Evolutionary conservation across 345 rosid species (phyloP).

Genomic region (Citrus medica): DNA sequence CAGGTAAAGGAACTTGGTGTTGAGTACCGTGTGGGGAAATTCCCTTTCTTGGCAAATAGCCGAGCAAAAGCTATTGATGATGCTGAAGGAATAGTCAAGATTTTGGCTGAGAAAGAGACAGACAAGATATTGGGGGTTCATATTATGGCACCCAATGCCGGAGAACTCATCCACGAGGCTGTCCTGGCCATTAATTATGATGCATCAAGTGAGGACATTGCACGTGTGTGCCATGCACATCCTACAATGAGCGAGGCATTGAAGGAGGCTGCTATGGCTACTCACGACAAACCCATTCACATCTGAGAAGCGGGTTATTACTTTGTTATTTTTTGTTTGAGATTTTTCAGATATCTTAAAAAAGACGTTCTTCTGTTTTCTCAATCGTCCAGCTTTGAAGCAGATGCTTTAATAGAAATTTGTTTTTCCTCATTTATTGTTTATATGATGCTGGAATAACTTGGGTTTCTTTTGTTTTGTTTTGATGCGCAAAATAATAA

Average conservation of each 20-base stretch:
- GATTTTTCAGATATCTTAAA: conserved; percentile 13
- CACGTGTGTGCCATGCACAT: conserved; percentile 97
- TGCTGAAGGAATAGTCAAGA: conserved; percentile 89
- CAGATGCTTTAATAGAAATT: conserved; percentile 20
- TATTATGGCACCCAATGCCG: conserved; percentile 93
- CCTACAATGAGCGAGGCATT: conserved; percentile 99
- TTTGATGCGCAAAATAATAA: conserved; percentile 13
- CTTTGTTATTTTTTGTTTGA: conserved; percentile 16
- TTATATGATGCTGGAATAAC: conserved; percentile 19
- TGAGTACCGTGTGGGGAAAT: conserved; percentile 81
- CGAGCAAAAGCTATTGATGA: conserved; percentile 97
- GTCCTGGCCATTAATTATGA: conserved; percentile 80
- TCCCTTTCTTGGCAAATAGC: conserved; percentile 98
- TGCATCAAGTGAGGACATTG: conserved; percentile 93
- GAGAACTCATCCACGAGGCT: conserved; percentile 97
- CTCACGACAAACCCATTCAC: conserved; percentile 98
- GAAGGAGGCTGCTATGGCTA: conserved; percentile 99
- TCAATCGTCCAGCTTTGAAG: conserved; percentile 15
- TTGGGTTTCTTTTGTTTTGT: neutral
- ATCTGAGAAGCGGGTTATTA: conserved; percentile 31
- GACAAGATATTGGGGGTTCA: conserved; percentile 97
- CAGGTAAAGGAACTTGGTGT: conserved; percentile 85
- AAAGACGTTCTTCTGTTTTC: conserved; percentile 12
- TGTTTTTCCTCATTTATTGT: conserved; percentile 11
- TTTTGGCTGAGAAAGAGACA: conserved; percentile 90